phyloP scores from a whole-genome alignment of 352 stramenopile species.

The Phytophthora megakarya region DNA sequence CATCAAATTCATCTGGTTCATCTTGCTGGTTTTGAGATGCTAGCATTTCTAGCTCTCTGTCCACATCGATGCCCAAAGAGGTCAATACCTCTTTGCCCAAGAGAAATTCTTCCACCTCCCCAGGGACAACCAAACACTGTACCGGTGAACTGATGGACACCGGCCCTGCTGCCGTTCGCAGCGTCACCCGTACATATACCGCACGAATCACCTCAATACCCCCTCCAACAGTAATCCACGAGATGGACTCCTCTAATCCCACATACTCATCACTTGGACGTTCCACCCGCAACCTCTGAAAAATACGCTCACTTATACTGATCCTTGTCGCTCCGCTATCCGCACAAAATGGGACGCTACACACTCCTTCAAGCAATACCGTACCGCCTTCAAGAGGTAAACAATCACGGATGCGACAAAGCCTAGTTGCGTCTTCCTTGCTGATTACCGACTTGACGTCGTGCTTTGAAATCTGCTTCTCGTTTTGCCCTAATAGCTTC shows the following conservation, averaged over 20 bases:
- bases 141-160: constrained; percentile 1
- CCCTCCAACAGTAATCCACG: constrained; percentile 2
- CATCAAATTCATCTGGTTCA: constrained; percentile 8
- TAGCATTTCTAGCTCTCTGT: constrained; percentile 8
- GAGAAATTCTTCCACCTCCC: constrained; percentile 10
- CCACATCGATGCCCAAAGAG: constrained; percentile 7
- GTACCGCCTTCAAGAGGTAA: constrained; percentile 4
- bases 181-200: constrained; percentile 4
- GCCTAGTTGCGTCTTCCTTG: constrained; percentile 1
- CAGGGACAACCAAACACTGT: constrained; percentile 7
- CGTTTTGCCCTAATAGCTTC: constrained; percentile 11
- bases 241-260: constrained; percentile 3
- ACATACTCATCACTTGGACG: too few species aligned
- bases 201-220: constrained; percentile 5
- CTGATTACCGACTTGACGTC: background rate
- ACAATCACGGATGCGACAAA: constrained; percentile 6
- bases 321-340: constrained; percentile 6
- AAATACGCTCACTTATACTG: constrained; percentile 13
- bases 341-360: constrained; percentile 1
- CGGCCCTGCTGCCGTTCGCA: background rate
- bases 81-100: constrained; percentile 8
- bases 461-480: background rate
- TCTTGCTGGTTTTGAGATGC: constrained; percentile 4
- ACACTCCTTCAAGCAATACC: constrained; percentile 7
- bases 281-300: too few species aligned